Conservation (phyloP, 352 stramenopile genomes). For the Globisporangium mamillatum region DNA sequence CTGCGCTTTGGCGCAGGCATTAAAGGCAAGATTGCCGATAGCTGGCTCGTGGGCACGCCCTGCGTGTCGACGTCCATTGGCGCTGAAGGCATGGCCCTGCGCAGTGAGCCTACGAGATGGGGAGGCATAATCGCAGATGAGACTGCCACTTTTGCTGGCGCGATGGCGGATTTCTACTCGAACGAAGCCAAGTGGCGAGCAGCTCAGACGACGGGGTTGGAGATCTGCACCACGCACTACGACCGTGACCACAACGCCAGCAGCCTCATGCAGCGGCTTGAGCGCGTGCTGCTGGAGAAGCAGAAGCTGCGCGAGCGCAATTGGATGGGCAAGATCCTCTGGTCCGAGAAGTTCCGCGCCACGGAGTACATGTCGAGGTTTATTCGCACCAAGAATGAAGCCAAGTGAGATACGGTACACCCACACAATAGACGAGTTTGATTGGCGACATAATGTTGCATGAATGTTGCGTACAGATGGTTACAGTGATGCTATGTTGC, state of each 20-base stretch:
- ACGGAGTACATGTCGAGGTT: conserved; percentile 86
- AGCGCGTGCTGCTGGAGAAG: conserved; percentile 34
- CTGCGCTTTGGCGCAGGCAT: conserved; percentile 93
- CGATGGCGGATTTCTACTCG: conserved; percentile 47
- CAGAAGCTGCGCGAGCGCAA: conserved; percentile 31
- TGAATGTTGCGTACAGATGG: background rate
- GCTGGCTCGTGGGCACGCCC: conserved; percentile 88
- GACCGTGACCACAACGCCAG: conserved; percentile 41
- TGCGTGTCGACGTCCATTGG: conserved; percentile 90
- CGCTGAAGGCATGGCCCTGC: conserved; percentile 75
- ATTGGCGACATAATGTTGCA: background rate
- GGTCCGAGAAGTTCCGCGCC: conserved; percentile 77
- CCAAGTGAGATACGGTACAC: background rate
- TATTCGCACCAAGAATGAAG: conserved; percentile 73
- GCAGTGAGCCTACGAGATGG: conserved; percentile 26
- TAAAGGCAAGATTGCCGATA: conserved; percentile 95
- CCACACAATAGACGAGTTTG: background rate
- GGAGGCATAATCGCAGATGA: conserved; percentile 53
- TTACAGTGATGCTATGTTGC: background rate
- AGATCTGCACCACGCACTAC: conserved; percentile 42
- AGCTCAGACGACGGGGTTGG: conserved; percentile 29
- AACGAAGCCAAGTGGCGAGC: conserved; percentile 35
- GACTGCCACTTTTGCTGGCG: conserved; percentile 34
- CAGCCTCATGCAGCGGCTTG: conserved; percentile 50
- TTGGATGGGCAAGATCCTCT: conserved; percentile 80